Evolutionary conservation across 164 flowering plant genomes (phyloP).

Genomic region (Hamamelis virginiana): DNA sequence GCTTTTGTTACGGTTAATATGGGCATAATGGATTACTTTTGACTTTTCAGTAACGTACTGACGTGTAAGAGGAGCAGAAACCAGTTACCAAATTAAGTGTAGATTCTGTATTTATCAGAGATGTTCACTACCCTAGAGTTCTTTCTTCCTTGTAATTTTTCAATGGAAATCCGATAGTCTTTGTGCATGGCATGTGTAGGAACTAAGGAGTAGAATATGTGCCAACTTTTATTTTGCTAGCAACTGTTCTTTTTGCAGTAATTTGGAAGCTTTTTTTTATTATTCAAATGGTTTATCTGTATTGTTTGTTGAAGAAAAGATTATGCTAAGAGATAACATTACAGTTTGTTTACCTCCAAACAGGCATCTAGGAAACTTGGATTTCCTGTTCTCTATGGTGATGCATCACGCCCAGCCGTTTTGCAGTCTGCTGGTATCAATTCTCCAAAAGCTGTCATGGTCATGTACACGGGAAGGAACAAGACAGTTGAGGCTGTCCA

Average conservation of each 20-base stretch:
- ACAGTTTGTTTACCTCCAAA: constrained; percentile 1
- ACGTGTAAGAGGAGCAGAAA: constrained; percentile 1
- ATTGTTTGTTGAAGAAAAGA: not conserved
- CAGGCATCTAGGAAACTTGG: constrained; percentile 83
- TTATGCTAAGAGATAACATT: not conserved
- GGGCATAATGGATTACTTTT: not conserved
- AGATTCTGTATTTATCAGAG: not conserved
- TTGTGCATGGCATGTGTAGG: not conserved
- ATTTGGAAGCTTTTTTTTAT: not conserved
- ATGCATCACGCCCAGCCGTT: constrained; percentile 92
- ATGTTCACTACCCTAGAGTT: no score
- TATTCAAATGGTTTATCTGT: not conserved
- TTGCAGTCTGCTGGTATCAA: constrained; percentile 93
- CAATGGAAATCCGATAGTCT: no score
- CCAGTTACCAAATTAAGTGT: not conserved
- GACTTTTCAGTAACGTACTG: not conserved
- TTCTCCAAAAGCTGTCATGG: constrained; percentile 95
- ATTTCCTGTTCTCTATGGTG: constrained; percentile 89
- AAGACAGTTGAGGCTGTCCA: constrained; percentile 79
- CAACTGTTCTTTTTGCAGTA: not conserved
- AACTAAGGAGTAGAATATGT: not conserved
- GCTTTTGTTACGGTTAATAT: no score
- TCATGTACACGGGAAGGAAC: constrained; percentile 72
- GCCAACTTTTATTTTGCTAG: not conserved
- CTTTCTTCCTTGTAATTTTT: no score